Evolutionary conservation across 2,329 filamentous ascomycete species (phyloP).

Genomic region (Hymenoscyphus linearis): DNA sequence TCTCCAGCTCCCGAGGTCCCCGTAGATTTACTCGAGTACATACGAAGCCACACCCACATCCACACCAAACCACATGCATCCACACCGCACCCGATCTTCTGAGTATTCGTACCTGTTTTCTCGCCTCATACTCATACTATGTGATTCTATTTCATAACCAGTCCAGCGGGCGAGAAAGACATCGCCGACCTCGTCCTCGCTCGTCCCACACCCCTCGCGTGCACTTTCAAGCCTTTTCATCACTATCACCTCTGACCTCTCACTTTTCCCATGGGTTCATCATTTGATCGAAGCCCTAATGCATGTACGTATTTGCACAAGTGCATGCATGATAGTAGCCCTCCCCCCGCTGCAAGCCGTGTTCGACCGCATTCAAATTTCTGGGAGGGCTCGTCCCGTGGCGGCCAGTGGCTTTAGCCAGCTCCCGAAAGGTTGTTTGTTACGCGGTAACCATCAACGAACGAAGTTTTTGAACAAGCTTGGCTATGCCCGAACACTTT

Average conservation of each 20-base stretch:
- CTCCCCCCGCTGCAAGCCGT: neutral
- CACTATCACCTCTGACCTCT: neutral
- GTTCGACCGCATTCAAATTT: neutral
- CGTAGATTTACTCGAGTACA: neutral
- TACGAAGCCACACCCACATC: neutral
- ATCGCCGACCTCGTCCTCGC: constrained; percentile 4
- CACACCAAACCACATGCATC: neutral
- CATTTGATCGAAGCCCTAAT: neutral
- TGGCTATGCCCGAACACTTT: neutral
- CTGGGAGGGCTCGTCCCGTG: neutral
- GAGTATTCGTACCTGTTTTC: neutral
- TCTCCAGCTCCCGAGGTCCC: neutral
- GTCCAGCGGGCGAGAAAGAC: neutral
- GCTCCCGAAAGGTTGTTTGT: neutral
- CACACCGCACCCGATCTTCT: too few species aligned
- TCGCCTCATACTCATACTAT: neutral
- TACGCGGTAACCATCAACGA: neutral
- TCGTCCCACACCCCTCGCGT: neutral
- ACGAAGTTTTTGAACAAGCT: neutral
- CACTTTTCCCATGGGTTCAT: neutral
- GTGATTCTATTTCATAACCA: neutral
- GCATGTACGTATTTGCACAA: neutral
- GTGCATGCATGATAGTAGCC: neutral
- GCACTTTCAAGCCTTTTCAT: neutral
- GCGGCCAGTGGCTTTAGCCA: neutral